Evolutionary conservation across 1,284 basidiomycete species (phyloP), one percentile per base, ranked within the genome.

Genomic region (Rhodotorula sp.): DNA sequence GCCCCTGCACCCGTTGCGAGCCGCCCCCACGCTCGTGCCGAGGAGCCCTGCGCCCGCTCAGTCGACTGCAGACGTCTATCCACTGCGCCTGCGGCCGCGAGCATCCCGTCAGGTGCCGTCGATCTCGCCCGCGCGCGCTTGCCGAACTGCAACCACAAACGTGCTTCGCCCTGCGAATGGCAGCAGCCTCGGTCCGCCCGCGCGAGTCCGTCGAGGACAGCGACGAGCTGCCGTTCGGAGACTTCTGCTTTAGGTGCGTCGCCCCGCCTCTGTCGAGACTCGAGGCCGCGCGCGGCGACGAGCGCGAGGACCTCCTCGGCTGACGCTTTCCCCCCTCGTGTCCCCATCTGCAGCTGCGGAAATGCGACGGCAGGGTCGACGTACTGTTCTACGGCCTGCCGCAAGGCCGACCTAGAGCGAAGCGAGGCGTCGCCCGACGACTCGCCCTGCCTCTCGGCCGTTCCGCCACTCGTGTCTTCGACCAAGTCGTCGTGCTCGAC

Each of bases 201-300:
- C 59, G 49, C 34, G 55, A 50, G n/a, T 25, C 27, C 12, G 34
- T 14, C 1, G 44, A 63, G n/a, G 60, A 64, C 14, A 65, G 64
- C 13, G 73, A 72, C 41, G 67, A 72, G 42, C 54, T 75, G 16
- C 61, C 66, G 17, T 75, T 75, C 53, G 73, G 73, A 2, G 71
- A 72, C 65, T 75, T 75, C 54, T 75, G 73, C 68, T 68, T 75
- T 49, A 66, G 48, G 73, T 75, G 48, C 62, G 73, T 62, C 21
- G 12, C n/a, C 53, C 19, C 25, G 27, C 19, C 9, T 7, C 2
- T 23, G 21, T 34, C 19, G 21, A 13, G 19, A 9, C 48, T 21
- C 48, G 9, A 17, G 21, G 48, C 48, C 10, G 19, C 5, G 48
- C 19, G 21, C 17, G 41, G 41, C 49, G 25, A 44, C 34, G 60